A percentile compares a stretch with the other conserved stretches of the same genome.
Conservation (phyloP, 331 rosid genomes). For the Pyrus hybrid region DNA sequence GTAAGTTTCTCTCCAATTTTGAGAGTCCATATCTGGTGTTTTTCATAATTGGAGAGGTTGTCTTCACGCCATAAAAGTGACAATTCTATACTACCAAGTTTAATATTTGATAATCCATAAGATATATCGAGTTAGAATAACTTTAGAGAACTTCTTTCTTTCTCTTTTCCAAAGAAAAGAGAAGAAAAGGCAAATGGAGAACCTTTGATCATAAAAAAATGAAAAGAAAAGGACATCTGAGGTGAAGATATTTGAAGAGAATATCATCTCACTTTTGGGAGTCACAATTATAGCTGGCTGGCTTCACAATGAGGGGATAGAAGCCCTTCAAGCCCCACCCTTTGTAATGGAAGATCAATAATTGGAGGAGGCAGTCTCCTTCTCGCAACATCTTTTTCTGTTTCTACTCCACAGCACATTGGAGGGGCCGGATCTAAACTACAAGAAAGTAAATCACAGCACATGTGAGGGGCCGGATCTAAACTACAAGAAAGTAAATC, state of each 20-base stretch:
- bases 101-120: background rate
- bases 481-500: no score
- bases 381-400: background rate
- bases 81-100: background rate
- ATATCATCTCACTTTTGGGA: no score
- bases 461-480: no score
- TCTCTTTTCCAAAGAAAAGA: background rate
- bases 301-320: slow-evolving; percentile 15
- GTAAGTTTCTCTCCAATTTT: no score
- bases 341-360: background rate
- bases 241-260: slow-evolving; percentile 10
- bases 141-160: background rate
- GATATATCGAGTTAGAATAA: background rate
- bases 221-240: background rate
- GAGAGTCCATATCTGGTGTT: no score
- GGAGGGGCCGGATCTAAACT: background rate
- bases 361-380: background rate
- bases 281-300: background rate
- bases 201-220: background rate
- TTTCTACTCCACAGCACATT: background rate
- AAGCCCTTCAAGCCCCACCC: slow-evolving; percentile 21
- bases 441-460: background rate
- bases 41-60: no score
- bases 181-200: background rate
- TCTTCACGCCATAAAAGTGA: background rate